These are phyloP conservation scores for Zymoseptoria pseudotritici DNA, from an alignment of 2,329 filamentous ascomycete genomes.

Conservation along the genomic window DNA sequence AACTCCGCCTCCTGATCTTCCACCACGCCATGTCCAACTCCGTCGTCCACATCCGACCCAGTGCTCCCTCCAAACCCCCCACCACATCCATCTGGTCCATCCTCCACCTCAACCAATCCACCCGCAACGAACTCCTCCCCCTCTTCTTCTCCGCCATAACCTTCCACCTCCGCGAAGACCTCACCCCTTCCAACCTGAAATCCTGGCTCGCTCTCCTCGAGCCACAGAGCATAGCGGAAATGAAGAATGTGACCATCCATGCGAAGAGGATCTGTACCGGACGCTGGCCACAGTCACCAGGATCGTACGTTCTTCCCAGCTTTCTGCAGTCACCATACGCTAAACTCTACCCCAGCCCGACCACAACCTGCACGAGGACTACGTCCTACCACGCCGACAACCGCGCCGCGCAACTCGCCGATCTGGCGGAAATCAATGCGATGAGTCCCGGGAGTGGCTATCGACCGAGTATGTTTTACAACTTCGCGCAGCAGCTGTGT, in stretches of 20 bases:
- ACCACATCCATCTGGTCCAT: background rate
- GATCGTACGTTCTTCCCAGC: background rate
- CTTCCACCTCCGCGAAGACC: background rate
- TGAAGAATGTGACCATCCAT: too few species aligned
- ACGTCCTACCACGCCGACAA: background rate
- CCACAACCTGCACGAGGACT: background rate
- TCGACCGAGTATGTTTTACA: background rate
- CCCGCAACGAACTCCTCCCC: background rate
- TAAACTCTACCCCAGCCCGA: background rate
- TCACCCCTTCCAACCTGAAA: background rate
- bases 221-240: too few species aligned
- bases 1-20: conserved; percentile 1
- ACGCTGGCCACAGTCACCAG: background rate
- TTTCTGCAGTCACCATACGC: background rate
- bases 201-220: background rate
- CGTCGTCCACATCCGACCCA: background rate
- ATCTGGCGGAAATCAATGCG: background rate
- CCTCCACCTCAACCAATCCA: background rate
- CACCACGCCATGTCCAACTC: background rate
- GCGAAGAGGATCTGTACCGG: background rate
- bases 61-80: background rate
- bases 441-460: background rate
- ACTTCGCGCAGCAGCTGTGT: background rate
- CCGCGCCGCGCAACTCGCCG: background rate
- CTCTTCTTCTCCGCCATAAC: background rate